A percentile compares a stretch with the other conserved stretches of the same genome.
phyloP scores from a whole-genome alignment of 441 rosid species.

The Populus hybrid region DNA sequence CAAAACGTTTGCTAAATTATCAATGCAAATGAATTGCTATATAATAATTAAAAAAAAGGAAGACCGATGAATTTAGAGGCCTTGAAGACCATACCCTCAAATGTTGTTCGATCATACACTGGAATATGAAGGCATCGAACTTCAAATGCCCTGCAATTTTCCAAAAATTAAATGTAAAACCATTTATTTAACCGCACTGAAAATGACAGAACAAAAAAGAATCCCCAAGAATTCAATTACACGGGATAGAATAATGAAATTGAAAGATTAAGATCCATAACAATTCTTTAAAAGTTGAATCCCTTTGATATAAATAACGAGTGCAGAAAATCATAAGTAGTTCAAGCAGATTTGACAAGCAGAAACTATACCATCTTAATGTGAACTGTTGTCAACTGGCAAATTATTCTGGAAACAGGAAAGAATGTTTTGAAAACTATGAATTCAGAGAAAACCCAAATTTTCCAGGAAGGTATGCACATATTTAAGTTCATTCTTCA shows the following conservation, averaged over 20 bases:
- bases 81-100: constrained; percentile 51
- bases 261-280: neutral
- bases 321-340: neutral
- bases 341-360: neutral
- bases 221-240: neutral
- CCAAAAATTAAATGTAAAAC: constrained; percentile 7
- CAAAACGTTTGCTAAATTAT: neutral
- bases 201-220: neutral
- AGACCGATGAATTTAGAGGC: neutral
- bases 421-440: neutral
- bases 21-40: neutral
- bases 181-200: neutral
- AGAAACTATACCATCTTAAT: neutral
- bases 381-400: neutral
- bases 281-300: neutral
- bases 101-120: constrained; percentile 68
- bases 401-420: neutral
- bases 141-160: constrained; percentile 69
- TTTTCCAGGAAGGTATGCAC: neutral
- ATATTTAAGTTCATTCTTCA: neutral
- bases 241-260: neutral
- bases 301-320: neutral
- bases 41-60: neutral
- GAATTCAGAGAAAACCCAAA: neutral
- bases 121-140: constrained; percentile 90